Conservation (phyloP, 441 rosid genomes). For the Syzygium syzygioides region DNA sequence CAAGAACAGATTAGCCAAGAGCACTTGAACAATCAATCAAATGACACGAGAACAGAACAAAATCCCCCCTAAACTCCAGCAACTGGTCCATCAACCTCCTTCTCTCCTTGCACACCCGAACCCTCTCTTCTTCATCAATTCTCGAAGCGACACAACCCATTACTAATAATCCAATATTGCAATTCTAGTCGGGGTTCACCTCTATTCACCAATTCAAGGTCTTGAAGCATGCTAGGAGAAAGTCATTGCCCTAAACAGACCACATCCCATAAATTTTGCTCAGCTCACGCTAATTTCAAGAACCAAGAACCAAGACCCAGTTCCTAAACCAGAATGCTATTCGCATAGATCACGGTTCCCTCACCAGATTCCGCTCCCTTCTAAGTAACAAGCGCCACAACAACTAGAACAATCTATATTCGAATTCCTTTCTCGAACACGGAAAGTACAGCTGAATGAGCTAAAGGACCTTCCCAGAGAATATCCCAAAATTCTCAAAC, state of each 20-base stretch:
- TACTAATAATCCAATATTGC: neutral
- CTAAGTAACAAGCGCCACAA: neutral
- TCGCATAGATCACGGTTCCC: neutral
- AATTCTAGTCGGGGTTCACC: neutral
- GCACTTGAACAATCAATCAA: too few species aligned
- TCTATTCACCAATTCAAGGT: neutral
- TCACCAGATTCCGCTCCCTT: neutral
- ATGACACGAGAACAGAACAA: too few species aligned
- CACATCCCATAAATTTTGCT: neutral
- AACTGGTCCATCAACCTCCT: conserved; percentile 80
- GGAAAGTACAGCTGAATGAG: neutral
- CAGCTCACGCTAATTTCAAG: neutral
- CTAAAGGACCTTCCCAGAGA: neutral
- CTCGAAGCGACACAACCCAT: conserved; percentile 92
- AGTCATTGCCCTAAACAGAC: neutral
- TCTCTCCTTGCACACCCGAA: conserved; percentile 69
- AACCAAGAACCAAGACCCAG: neutral
- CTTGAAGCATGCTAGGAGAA: neutral
- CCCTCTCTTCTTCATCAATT: conserved; percentile 77
- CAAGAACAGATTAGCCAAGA: too few species aligned
- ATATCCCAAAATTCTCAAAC: neutral
- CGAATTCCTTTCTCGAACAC: neutral
- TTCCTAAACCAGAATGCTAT: neutral
- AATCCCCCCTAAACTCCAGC: conserved; percentile 59
- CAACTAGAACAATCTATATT: neutral